Evolutionary conservation across 225 moss, liverwort and hornwort species (phyloP).

Genomic region (Neckera pumila): DNA sequence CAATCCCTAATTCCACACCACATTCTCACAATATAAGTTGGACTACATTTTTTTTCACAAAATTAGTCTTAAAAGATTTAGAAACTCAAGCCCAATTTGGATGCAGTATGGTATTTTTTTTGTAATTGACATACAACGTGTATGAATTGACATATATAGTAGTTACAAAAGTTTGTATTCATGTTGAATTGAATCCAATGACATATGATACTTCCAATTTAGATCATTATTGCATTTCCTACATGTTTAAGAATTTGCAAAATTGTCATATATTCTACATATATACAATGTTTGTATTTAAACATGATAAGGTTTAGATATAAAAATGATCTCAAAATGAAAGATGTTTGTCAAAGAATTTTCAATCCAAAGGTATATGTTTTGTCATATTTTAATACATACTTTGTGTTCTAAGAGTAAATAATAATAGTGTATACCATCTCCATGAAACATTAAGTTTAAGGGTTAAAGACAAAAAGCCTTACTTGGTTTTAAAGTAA

Average conservation of each 20-base stretch:
- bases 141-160: neutral
- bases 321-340: neutral
- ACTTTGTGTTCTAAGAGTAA: fast-evolving
- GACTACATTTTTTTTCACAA: neutral
- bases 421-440: fast-evolving
- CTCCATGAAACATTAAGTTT: no score
- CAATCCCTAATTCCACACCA: neutral
- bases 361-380: neutral
- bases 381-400: neutral
- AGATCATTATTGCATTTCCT: neutral
- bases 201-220: neutral
- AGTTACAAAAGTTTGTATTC: neutral
- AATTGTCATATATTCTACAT: neutral
- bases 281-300: neutral
- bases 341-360: neutral
- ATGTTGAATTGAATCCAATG: neutral
- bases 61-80: no score
- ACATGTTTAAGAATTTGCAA: neutral
- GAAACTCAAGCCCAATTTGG: neutral
- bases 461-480: no score
- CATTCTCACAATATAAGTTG: neutral
- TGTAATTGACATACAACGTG: neutral
- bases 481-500: neutral
- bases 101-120: neutral
- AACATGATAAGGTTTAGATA: neutral